Percentiles rank a stretch among this genome's conserved stretches.
These are phyloP conservation scores for Byssoonygena ceratinophila DNA, from an alignment of 2,329 filamentous ascomycete species.

Conservation along the genomic window DNA sequence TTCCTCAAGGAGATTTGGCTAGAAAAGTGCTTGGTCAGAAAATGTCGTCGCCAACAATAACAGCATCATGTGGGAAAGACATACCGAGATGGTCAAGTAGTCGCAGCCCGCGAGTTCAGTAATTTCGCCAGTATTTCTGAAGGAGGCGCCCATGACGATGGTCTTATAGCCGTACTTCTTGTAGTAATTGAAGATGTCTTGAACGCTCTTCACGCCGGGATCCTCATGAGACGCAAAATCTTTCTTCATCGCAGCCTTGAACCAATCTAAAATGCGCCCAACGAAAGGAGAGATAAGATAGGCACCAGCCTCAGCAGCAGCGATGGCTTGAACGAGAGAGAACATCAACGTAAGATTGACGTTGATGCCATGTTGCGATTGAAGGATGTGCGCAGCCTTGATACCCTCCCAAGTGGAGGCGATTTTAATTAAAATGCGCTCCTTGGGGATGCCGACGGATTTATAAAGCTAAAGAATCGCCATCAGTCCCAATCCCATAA, in stretches of 20 bases:
- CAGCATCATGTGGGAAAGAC: slow-evolving; percentile 27
- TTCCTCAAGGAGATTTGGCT: slow-evolving; percentile 89
- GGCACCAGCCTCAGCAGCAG: slow-evolving; percentile 84
- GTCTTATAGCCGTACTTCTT: slow-evolving; percentile 99
- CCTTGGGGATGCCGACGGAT: slow-evolving; percentile 79
- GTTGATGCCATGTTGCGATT: slow-evolving; percentile 93
- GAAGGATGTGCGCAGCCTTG: slow-evolving; percentile 93
- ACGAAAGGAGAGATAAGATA: slow-evolving; percentile 99
- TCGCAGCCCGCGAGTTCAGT: slow-evolving; percentile 97
- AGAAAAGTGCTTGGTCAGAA: background rate
- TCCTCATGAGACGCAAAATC: slow-evolving; percentile 82
- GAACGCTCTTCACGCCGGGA: slow-evolving; percentile 89
- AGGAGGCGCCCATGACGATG: slow-evolving; percentile 98
- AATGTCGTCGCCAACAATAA: too few relatives aligned
- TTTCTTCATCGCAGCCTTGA: slow-evolving; percentile 92
- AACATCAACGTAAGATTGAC: slow-evolving; percentile 99
- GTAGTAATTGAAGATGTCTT: slow-evolving; percentile 99
- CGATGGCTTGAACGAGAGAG: slow-evolving; percentile 87
- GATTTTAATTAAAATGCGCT: slow-evolving; percentile 95
- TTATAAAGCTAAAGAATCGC: slow-evolving; percentile 75
- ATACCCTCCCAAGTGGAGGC: slow-evolving; percentile 99
- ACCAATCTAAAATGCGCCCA: slow-evolving; percentile 98
- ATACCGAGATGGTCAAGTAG: slow-evolving; percentile 93
- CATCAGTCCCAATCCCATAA: background rate
- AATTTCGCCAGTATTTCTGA: slow-evolving; percentile 93